A percentile compares a stretch with the other conserved stretches of the same genome.
phyloP scores from a whole-genome alignment of 768 basidiomycete species.

The Boletellus emodensis region DNA sequence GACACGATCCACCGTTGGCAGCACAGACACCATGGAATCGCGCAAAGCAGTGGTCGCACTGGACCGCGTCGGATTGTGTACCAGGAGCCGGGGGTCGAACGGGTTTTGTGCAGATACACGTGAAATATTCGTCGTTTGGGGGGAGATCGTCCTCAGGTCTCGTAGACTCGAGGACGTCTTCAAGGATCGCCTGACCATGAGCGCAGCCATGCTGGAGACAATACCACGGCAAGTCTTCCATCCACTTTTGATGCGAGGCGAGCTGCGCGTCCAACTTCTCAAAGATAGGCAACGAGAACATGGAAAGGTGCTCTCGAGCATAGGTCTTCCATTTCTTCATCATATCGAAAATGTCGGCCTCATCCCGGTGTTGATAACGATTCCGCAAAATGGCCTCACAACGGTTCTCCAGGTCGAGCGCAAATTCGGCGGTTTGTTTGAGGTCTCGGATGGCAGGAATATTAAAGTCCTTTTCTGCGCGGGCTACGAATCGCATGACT shows the following conservation, averaged over 20 bases:
- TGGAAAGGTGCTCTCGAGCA: conserved; percentile 63
- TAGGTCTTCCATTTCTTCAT: conserved; percentile 74
- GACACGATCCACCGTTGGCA: conserved; percentile 85
- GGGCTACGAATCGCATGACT: conserved; percentile 61
- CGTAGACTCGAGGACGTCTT: conserved; percentile 74
- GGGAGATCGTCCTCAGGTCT: conserved; percentile 76
- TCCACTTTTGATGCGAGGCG: conserved; percentile 62
- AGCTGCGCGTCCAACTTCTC: conserved; percentile 71
- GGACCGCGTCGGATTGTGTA: conserved; percentile 74
- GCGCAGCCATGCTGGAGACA: conserved; percentile 60
- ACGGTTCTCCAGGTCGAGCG: conserved; percentile 69
- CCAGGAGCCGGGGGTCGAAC: conserved; percentile 80
- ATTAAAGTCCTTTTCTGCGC: conserved; percentile 74
- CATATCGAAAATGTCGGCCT: conserved; percentile 64
- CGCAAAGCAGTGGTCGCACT: conserved; percentile 86
- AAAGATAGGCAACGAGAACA: conserved; percentile 71
- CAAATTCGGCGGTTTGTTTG: conserved; percentile 68
- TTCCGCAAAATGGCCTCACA: conserved; percentile 72
- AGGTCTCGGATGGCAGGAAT: conserved; percentile 64
- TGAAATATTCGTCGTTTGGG: conserved; percentile 76
- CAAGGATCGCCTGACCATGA: conserved; percentile 61
- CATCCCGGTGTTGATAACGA: conserved; percentile 51
- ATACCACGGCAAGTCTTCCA: conserved; percentile 76
- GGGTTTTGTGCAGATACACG: conserved; percentile 75
- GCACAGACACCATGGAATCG: conserved; percentile 84